Conservation (phyloP, 2,329 filamentous ascomycete genomes). For the Gyromitra esculenta region DNA sequence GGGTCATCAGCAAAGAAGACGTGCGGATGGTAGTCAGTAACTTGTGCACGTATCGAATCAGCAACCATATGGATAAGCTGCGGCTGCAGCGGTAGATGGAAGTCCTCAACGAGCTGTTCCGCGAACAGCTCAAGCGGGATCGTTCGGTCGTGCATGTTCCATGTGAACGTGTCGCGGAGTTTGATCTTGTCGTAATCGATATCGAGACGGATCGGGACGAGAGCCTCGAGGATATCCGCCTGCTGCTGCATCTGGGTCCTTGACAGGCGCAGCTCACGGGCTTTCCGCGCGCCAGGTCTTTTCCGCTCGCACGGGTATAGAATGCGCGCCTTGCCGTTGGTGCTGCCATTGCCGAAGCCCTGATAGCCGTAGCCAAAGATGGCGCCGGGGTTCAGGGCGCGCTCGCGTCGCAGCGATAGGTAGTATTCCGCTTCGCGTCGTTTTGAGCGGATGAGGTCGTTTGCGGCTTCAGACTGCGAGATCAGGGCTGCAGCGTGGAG, state of each 20-base stretch:
- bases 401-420: slow-evolving; percentile 71
- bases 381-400: slow-evolving; percentile 67
- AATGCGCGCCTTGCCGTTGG: slow-evolving; percentile 75
- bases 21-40: slow-evolving; percentile 92
- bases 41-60: slow-evolving; percentile 82
- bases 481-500: slow-evolving; percentile 67
- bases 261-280: slow-evolving; percentile 75
- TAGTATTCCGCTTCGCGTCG: slow-evolving; percentile 77
- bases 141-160: slow-evolving; percentile 93
- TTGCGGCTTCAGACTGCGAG: slow-evolving; percentile 62
- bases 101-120: slow-evolving; percentile 87
- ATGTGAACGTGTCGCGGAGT: slow-evolving; percentile 95
- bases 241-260: slow-evolving; percentile 84
- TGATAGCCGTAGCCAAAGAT: slow-evolving; percentile 79
- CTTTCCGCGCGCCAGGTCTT: slow-evolving; percentile 78
- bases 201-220: slow-evolving; percentile 90
- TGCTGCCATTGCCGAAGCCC: slow-evolving; percentile 87
- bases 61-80: slow-evolving; percentile 71
- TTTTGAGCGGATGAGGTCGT: slow-evolving; percentile 64
- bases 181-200: slow-evolving; percentile 96
- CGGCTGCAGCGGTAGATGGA: slow-evolving; percentile 76
- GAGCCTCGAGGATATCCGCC: slow-evolving; percentile 87
- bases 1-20: slow-evolving; percentile 89
- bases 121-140: slow-evolving; percentile 83
- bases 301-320: slow-evolving; percentile 82